Percentiles rank a stretch among this genome's conserved stretches.
phyloP scores from a whole-genome alignment of 2,329 filamentous ascomycete genomes.

The Venturiaceae sp. region DNA sequence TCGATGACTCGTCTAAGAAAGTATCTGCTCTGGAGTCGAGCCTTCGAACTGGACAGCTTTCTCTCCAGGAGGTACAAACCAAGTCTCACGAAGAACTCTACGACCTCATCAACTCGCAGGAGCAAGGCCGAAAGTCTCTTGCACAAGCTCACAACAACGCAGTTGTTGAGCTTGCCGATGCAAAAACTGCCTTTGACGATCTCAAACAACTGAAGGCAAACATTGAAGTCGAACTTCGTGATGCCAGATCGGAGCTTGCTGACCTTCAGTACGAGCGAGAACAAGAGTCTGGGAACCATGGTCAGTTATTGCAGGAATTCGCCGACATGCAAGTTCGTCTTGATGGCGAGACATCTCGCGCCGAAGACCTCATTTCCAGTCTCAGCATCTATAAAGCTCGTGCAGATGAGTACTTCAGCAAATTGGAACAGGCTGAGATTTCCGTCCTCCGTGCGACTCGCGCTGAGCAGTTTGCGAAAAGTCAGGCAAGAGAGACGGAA shows the following conservation, averaged over 20 bases:
- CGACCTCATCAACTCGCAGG: slow-evolving; percentile 85
- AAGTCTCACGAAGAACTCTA: slow-evolving; percentile 92
- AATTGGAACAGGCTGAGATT: slow-evolving; percentile 94
- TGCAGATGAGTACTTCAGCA: slow-evolving; percentile 93
- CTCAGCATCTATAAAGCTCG: slow-evolving; percentile 83
- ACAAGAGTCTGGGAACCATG: slow-evolving; percentile 79
- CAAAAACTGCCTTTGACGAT: slow-evolving; percentile 79
- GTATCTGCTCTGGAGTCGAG: slow-evolving; percentile 81
- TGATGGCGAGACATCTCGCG: slow-evolving; percentile 77
- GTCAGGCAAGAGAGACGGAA: slow-evolving; percentile 82
- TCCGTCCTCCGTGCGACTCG: slow-evolving; percentile 84
- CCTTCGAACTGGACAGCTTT: slow-evolving; percentile 77
- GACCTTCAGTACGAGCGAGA: slow-evolving; percentile 72
- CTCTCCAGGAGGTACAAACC: slow-evolving; percentile 81
- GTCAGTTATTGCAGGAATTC: slow-evolving; percentile 83
- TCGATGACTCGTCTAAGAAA: slow-evolving; percentile 89
- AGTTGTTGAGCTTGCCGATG: slow-evolving; percentile 73
- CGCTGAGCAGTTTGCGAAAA: slow-evolving; percentile 88
- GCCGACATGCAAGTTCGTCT: slow-evolving; percentile 88
- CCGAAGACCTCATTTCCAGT: slow-evolving; percentile 74
- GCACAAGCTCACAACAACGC: slow-evolving; percentile 79
- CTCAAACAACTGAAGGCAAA: slow-evolving; percentile 71
- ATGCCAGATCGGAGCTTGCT: slow-evolving; percentile 71
- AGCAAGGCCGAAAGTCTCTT: slow-evolving; percentile 74
- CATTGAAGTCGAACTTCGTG: slow-evolving; percentile 78